Base-by-base conservation (phyloP, 1,284 basidiomycete genomes). In the Wolfiporia cocos region DNA sequence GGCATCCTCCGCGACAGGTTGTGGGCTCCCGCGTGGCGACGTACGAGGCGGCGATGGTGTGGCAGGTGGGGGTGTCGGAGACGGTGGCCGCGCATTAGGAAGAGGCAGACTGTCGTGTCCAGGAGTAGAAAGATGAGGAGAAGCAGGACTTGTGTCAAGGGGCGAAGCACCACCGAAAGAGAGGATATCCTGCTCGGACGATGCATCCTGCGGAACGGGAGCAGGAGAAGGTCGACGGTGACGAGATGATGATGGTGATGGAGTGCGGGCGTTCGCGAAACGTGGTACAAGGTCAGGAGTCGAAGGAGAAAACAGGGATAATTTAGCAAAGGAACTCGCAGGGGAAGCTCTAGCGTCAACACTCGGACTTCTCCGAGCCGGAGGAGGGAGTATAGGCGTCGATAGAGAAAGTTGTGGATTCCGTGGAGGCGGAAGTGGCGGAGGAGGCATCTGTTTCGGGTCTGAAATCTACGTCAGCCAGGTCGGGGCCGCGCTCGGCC, bases 381-480 rank as follows among this genome's bases (percentile, higher is more conserved):
- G 24, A n/a, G 43, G 38, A 19, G 48, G 34, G 41, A 44, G 26
- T 22, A 57, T 52, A 32, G 62, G 58, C 3, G 59, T n/a, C n/a
- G n/a, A n/a, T n/a, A n/a, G 58, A 33, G 65, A 47, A 14, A 64
- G 64, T 4, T 63, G 68, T 1, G 66, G 63, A 46, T 67, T 62
- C 22, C 64, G 56, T 6, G 59, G 56, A 23, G 36, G 63, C 4
- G 69, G 70, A 48, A 73, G 62, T 3, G 69, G 72, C 12, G 73
- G 73, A 7, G 69, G 69, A 10, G 69, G 70, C 70, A 71, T 73
- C 11, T 65, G 64, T 20, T 54, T 57, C 3, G 51, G 44, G 42
- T 62, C 61, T 61, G 42, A 5, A 14, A 26, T 15, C 19, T 18
- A n/a, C 17, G 30, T 34, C 18, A 32, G 5, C 26, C 31, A 19